Evolutionary conservation across 1,139 yeast genomes (phyloP).

Genomic region (Suhomyces panamericanus): DNA sequence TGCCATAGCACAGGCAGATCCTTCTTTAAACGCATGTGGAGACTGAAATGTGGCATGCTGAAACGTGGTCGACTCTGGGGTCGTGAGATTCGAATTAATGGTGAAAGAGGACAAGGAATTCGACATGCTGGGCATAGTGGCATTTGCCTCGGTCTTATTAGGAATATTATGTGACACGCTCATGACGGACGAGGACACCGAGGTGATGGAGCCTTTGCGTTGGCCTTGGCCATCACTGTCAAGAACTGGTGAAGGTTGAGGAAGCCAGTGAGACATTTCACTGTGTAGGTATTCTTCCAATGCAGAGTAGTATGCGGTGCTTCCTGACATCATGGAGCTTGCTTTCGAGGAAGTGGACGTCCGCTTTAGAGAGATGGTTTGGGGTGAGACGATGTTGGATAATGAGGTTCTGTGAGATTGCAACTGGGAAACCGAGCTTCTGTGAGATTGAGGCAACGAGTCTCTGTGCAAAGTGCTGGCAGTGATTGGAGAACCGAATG

Average conservation of each 20-base stretch:
- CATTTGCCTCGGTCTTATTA: slow-evolving; percentile 1
- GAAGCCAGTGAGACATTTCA: neutral
- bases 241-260: neutral
- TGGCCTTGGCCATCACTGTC: neutral
- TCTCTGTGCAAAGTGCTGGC: neutral
- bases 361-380: neutral
- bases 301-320: slow-evolving; percentile 19
- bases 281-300: slow-evolving; percentile 8
- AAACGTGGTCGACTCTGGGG: slow-evolving; percentile 19
- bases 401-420: slow-evolving; percentile 4
- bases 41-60: neutral
- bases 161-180: slow-evolving; percentile 17
- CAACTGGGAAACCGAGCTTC: too few species aligned
- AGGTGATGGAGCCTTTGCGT: slow-evolving; percentile 20
- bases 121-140: slow-evolving; percentile 2
- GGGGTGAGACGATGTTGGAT: slow-evolving; percentile 6
- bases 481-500: neutral
- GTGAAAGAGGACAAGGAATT: slow-evolving; percentile 11
- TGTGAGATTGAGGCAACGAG: too few species aligned
- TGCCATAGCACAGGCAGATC: neutral
- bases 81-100: slow-evolving; percentile 17
- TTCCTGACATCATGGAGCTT: slow-evolving; percentile 11
- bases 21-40: neutral
- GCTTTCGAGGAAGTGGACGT: slow-evolving; percentile 1
- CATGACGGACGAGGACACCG: slow-evolving; percentile 25